phyloP scores from a whole-genome alignment of 768 basidiomycete species.

The Suillus tomentosus region DNA sequence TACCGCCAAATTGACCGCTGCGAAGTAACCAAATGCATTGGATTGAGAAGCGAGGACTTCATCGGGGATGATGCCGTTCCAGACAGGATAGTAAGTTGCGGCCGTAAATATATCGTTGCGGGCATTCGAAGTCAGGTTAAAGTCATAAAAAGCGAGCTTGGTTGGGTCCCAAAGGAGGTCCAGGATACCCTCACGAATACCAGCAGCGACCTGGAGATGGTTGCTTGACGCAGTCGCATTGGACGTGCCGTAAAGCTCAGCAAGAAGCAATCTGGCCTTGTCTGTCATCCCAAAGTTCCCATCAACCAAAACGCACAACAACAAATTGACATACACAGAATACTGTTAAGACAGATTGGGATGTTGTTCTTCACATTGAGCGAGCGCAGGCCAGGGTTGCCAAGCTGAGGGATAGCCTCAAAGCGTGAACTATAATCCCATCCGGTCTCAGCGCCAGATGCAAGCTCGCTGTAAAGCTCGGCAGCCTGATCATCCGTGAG shows the following conservation, averaged over 20 bases:
- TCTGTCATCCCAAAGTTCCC: slow-evolving; percentile 41
- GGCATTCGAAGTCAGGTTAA: slow-evolving; percentile 68
- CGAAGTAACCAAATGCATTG: slow-evolving; percentile 73
- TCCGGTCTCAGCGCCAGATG: slow-evolving; percentile 85
- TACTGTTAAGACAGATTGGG: slow-evolving; percentile 81
- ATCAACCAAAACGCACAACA: slow-evolving; percentile 13
- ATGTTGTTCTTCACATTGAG: slow-evolving; percentile 71
- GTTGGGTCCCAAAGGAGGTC: slow-evolving; percentile 85
- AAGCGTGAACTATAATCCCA: slow-evolving; percentile 48
- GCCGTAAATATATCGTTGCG: slow-evolving; percentile 69
- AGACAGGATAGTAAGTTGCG: slow-evolving; percentile 83
- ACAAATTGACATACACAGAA: slow-evolving; percentile 62
- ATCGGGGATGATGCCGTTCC: slow-evolving; percentile 82
- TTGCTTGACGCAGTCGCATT: slow-evolving; percentile 44
- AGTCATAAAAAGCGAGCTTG: slow-evolving; percentile 92
- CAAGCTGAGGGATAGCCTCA: slow-evolving; percentile 33
- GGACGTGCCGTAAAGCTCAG: slow-evolving; percentile 56
- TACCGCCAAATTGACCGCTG: slow-evolving; percentile 74
- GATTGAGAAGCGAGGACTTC: slow-evolving; percentile 58
- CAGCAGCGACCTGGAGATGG: slow-evolving; percentile 59
- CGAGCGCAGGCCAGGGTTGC: slow-evolving; percentile 60
- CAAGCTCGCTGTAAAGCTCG: slow-evolving; percentile 83
- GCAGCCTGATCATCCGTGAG: slow-evolving; percentile 62
- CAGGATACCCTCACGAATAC: slow-evolving; percentile 68
- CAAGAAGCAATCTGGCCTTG: slow-evolving; percentile 61